Evolutionary conservation across 2,329 filamentous ascomycete species (phyloP).

Genomic region (Paramyrothecium roridum): DNA sequence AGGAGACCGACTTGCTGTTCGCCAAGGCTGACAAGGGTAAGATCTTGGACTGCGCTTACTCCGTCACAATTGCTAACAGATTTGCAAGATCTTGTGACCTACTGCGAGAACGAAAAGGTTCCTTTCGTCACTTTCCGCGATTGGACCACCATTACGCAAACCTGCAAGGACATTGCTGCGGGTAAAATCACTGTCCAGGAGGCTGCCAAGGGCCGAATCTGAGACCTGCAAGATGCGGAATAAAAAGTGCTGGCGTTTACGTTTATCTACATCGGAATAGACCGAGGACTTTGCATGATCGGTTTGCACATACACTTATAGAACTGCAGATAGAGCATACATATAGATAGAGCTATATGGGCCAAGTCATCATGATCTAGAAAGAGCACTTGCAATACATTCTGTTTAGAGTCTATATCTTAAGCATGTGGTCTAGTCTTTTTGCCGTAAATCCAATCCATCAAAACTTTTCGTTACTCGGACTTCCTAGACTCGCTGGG

Average conservation of each 20-base stretch:
- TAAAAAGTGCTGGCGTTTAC: neutral
- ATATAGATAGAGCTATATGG: constrained; percentile 9
- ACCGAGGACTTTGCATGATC: constrained; percentile 3
- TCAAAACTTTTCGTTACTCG: constrained; percentile 40
- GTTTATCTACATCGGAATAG: neutral
- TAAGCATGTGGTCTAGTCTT: too few species aligned
- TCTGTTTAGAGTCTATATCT: neutral
- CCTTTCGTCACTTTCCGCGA: constrained; percentile 86
- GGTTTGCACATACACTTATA: neutral
- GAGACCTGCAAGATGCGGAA: constrained; percentile 2
- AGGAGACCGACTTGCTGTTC: constrained; percentile 90
- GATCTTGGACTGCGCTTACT: constrained; percentile 15
- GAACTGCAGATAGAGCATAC: constrained; percentile 4
- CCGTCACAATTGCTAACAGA: constrained; percentile 5
- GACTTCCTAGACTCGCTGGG: constrained; percentile 56
- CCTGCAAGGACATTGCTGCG: constrained; percentile 72
- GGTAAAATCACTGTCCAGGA: constrained; percentile 69
- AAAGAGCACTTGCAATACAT: neutral
- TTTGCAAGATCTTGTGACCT: constrained; percentile 72
- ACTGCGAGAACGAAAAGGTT: constrained; percentile 79
- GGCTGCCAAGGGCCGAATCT: constrained; percentile 54
- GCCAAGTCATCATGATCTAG: too few species aligned
- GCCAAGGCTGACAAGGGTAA: constrained; percentile 85
- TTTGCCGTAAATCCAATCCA: too few species aligned
- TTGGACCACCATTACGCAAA: constrained; percentile 75